Base-by-base conservation (phyloP, 345 rosid species). In the Eucalyptus erythrocorys region DNA sequence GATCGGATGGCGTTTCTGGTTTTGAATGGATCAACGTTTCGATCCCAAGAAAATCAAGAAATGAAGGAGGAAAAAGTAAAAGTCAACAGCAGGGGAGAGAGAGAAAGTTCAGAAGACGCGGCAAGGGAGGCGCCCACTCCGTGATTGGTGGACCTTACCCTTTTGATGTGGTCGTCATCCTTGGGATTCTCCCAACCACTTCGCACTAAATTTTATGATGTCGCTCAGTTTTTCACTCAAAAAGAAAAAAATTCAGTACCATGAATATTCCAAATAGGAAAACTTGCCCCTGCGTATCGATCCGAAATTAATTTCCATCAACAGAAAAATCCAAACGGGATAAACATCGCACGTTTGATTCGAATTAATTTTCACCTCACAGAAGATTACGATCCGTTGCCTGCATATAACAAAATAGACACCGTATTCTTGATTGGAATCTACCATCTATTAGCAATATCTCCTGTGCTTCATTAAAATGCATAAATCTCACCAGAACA, bases 101-200 rank as follows among this genome's bases (percentile, higher is more conserved):
- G 64, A 87, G 87, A 88, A 51, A 88, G 88, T 61, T 61, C 48
- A 22, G 9, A 87, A 19, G 53, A 82, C 30, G 88, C 90, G 87
- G 64, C 64, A 87, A 43, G 82, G 42, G 87, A 64, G 91, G 91
- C 81, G 89, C 79, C 87, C 50, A 86, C 71, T 82, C 90, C 95
- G 94, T 91, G 92, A 93, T 89, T 86, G 89, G 86, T 87, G 91
- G 87, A 66, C 89, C 87, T 89, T 37, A 37, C 66, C 86, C 57
- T 59, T 47, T 55, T 61, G 27, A 76, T n/a, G 43, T 32, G 82
- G 82, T 76, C 82, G 82, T 76, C 47, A 10, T 40, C 45, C 81
- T 34, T 71, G 26, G 81, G 81, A 71, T 71, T 40, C 82, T 76
- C 47, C 24, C 47, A 76, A 76, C 82, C 1, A 76, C 47, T 40